Percentiles rank a stretch among this genome's conserved stretches.
Conservation (phyloP, 2,329 filamentous ascomycete genomes). For the Didymella sp. region DNA sequence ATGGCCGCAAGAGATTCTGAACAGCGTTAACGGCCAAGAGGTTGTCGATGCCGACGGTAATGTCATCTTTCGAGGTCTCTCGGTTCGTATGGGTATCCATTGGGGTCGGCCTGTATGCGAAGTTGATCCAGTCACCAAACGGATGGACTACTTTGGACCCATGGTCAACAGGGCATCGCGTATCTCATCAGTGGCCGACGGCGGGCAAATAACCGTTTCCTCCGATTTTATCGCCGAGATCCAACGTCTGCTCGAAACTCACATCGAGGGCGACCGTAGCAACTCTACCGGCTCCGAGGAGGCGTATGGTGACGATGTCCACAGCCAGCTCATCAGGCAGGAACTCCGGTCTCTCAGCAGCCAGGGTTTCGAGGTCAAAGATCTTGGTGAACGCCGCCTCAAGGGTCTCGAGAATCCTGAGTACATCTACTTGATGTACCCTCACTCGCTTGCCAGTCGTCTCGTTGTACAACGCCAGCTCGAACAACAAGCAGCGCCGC, state of each 20-base stretch:
- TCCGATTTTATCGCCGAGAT: conserved; percentile 98
- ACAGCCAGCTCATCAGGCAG: conserved; percentile 79
- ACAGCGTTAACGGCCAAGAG: conserved; percentile 83
- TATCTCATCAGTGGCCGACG: conserved; percentile 92
- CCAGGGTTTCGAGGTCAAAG: conserved; percentile 95
- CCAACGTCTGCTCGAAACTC: conserved; percentile 85
- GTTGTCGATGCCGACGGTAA: conserved; percentile 83
- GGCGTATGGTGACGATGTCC: conserved; percentile 74
- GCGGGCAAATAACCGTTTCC: conserved; percentile 95
- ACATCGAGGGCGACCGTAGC: conserved; percentile 80
- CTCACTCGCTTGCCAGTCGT: conserved; percentile 83
- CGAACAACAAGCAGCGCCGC: conserved; percentile 50
- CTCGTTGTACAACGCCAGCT: conserved; percentile 71
- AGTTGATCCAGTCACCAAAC: conserved; percentile 91
- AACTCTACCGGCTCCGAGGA: conserved; percentile 75
- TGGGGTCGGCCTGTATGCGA: conserved; percentile 95
- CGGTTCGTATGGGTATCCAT: conserved; percentile 96
- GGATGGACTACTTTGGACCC: conserved; percentile 99
- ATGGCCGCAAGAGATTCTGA: conserved; percentile 93
- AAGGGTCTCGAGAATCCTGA: conserved; percentile 98
- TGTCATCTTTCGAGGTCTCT: conserved; percentile 90
- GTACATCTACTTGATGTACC: conserved; percentile 93
- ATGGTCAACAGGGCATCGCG: conserved; percentile 98
- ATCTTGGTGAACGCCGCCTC: conserved; percentile 91
- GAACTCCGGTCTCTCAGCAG: conserved; percentile 86